Percentiles rank a stretch among this genome's conserved stretches.
Conservation (phyloP, 2,329 filamentous ascomycete species). For the Aspergillus versicolor region DNA sequence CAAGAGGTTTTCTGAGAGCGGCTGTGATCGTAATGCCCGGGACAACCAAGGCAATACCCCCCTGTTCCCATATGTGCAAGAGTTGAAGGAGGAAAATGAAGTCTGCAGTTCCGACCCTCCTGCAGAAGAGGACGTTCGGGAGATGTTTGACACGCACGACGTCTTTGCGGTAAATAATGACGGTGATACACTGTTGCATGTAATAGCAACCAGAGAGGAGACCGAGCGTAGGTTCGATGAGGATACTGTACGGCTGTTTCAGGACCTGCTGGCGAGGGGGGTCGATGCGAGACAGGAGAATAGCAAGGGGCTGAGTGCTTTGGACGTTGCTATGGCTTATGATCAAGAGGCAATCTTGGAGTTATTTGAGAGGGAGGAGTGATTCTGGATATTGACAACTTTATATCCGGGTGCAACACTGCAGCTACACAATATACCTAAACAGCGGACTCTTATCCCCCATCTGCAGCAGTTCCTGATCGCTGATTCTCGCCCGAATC, state of each 20-base stretch:
- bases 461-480: no score
- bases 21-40: not conserved
- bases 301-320: constrained; percentile 12
- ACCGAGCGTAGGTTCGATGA: not conserved
- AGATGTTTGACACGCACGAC: constrained; percentile 3
- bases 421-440: no score
- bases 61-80: constrained; percentile 1
- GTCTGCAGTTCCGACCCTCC: not conserved
- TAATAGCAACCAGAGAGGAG: not conserved
- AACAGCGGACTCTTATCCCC: no score
- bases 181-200: constrained; percentile 11
- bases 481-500: no score
- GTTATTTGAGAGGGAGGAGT: constrained; percentile 17
- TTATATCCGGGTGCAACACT: no score
- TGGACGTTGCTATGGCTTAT: constrained; percentile 13
- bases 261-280: constrained; percentile 1
- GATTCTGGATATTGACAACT: not conserved
- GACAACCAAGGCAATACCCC: constrained; percentile 9
- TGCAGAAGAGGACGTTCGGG: not conserved
- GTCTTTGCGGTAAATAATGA: constrained; percentile 4
- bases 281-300: constrained; percentile 12
- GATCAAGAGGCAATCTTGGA: constrained; percentile 7
- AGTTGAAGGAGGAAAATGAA: not conserved
- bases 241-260: constrained; percentile 2
- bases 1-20: no score